A percentile compares a stretch with the other conserved stretches of the same genome.
Evolutionary conservation across 768 basidiomycete genomes (phyloP).

Genomic region (Suillus tomentosus): DNA sequence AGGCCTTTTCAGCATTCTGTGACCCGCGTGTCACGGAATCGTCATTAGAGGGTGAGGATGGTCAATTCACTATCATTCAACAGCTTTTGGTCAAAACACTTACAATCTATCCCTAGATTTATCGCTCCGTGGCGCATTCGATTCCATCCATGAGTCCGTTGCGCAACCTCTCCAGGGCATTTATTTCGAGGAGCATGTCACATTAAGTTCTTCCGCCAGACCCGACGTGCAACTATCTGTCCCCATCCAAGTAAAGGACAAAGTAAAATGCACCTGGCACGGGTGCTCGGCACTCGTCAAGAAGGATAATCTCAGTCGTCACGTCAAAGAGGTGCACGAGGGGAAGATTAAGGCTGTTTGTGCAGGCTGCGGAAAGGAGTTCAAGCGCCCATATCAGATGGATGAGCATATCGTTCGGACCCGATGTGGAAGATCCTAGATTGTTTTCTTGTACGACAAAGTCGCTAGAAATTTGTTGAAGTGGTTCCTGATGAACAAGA

Average conservation of each 20-base stretch:
- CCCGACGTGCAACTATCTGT: too few species aligned
- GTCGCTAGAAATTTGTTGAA: background rate
- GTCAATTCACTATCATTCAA: too few species aligned
- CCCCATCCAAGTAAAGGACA: background rate
- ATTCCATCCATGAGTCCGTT: too few species aligned
- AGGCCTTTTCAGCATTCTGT: too few species aligned
- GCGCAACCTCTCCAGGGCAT: too few species aligned
- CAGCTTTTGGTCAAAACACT: too few species aligned
- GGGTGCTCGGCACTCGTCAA: background rate
- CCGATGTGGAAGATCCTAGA: background rate
- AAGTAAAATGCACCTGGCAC: background rate
- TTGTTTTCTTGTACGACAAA: background rate
- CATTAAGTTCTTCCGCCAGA: too few species aligned
- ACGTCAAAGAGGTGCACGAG: background rate
- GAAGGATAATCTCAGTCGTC: background rate
- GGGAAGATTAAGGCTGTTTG: background rate
- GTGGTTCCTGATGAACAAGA: background rate
- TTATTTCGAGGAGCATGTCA: too few species aligned
- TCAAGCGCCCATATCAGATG: background rate
- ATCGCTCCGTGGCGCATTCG: too few species aligned
- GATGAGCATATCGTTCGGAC: background rate
- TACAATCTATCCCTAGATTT: too few species aligned
- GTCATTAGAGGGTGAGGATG: too few species aligned
- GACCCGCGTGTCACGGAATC: too few species aligned
- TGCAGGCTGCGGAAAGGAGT: background rate